Conservation (phyloP, 345 rosid genomes). For the Hypericum perforatum region DNA sequence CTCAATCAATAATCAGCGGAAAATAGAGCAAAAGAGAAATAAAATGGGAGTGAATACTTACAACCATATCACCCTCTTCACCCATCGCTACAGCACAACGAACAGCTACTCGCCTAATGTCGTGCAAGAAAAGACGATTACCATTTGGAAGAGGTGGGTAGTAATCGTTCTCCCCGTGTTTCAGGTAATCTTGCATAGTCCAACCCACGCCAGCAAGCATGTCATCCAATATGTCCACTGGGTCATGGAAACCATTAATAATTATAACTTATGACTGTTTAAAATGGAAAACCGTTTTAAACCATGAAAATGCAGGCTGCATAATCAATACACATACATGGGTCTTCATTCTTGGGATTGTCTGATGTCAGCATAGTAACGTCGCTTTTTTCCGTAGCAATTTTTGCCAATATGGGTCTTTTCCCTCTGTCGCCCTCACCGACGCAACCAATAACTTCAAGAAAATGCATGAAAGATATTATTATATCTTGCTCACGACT, state of each 20-base stretch:
- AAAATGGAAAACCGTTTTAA: too few species aligned
- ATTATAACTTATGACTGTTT: too few species aligned
- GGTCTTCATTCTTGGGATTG: conserved; percentile 85
- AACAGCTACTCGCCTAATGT: conserved; percentile 82
- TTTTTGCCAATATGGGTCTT: conserved; percentile 80
- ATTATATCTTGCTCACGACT: too few species aligned
- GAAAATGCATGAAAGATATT: neutral
- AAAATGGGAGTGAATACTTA: conserved; percentile 40
- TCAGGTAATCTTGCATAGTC: conserved; percentile 90
- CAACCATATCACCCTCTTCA: conserved; percentile 96
- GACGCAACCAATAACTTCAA: conserved; percentile 65
- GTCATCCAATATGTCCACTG: conserved; percentile 95
- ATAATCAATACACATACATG: conserved; percentile 36
- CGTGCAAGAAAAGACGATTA: conserved; percentile 80
- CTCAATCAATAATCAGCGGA: too few species aligned
- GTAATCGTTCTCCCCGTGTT: conserved; percentile 77
- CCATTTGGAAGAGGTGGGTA: conserved; percentile 90
- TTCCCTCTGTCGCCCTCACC: conserved; percentile 81
- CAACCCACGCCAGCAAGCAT: conserved; percentile 91
- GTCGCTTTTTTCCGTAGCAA: conserved; percentile 84
- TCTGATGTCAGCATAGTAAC: conserved; percentile 87
- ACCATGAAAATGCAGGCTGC: too few species aligned
- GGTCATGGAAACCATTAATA: neutral
- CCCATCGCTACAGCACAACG: conserved; percentile 97
- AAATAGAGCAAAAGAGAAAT: neutral